A percentile compares a stretch with the other conserved stretches of the same genome.
Evolutionary conservation across 306 rosid genomes (phyloP).

Genomic region (Rosa rugosa): DNA sequence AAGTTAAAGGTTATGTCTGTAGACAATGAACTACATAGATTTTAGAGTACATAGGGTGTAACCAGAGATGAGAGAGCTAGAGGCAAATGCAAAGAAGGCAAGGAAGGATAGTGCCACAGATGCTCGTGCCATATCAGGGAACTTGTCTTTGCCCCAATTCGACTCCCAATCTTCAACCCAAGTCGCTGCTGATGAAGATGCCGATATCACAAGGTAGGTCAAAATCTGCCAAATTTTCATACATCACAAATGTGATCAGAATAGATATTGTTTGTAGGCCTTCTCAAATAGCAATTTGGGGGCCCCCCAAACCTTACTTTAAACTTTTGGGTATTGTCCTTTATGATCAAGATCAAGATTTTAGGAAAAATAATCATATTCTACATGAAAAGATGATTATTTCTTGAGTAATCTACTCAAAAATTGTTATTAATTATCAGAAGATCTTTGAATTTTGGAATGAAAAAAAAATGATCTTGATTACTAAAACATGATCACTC

Average conservation of each 20-base stretch:
- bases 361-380: no score
- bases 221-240: constrained; percentile 44
- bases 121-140: constrained; percentile 68
- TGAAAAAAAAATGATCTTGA: no score
- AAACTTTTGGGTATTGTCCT: neutral
- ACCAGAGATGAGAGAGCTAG: constrained; percentile 70
- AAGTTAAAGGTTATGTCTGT: neutral
- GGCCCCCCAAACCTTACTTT: neutral
- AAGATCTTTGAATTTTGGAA: no score
- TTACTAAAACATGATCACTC: no score
- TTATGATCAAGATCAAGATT: neutral
- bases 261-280: neutral
- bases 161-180: constrained; percentile 78
- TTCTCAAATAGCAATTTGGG: neutral
- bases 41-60: constrained; percentile 44
- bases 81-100: constrained; percentile 74
- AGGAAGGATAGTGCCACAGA: constrained; percentile 69
- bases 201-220: constrained; percentile 83
- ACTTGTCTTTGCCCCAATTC: constrained; percentile 84
- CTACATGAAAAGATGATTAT: no score
- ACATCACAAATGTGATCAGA: neutral
- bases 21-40: constrained; percentile 36
- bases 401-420: no score
- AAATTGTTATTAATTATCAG: no score
- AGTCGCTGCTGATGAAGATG: constrained; percentile 85